Conservation (phyloP, 768 basidiomycete species). For the Pleurotus sapidus region DNA sequence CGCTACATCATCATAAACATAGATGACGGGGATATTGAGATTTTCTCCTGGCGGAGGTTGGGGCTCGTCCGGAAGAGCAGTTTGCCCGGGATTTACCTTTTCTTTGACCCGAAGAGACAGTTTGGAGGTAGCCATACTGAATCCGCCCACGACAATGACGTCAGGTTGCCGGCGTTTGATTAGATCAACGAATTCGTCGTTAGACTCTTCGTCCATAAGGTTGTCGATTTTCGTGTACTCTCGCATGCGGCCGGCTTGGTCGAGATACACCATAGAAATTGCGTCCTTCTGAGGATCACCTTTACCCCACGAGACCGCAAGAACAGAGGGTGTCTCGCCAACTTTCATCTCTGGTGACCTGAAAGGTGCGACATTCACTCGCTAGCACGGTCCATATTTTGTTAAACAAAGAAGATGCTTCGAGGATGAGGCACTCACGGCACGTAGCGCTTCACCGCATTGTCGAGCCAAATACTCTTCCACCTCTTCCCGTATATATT, state of each 20-base stretch:
- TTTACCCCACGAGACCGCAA: constrained; percentile 93
- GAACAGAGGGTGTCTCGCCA: constrained; percentile 74
- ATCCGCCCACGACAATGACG: constrained; percentile 87
- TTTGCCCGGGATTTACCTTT: constrained; percentile 31
- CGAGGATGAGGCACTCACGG: constrained; percentile 42
- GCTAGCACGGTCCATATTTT: constrained; percentile 40
- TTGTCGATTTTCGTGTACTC: constrained; percentile 90
- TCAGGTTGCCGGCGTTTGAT: constrained; percentile 81
- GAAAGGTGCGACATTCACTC: constrained; percentile 82
- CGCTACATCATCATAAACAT: constrained; percentile 88
- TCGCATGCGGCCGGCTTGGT: constrained; percentile 86
- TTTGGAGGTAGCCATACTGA: constrained; percentile 78
- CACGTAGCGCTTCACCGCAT: constrained; percentile 66
- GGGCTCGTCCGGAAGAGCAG: constrained; percentile 19
- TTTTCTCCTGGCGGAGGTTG: constrained; percentile 34
- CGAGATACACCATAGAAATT: constrained; percentile 80
- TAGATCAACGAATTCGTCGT: constrained; percentile 79
- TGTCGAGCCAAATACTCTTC: constrained; percentile 77
- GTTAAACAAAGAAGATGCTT: constrained; percentile 1
- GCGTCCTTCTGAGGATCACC: constrained; percentile 93
- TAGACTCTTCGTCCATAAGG: constrained; percentile 64
- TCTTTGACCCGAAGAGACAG: constrained; percentile 65
- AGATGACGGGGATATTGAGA: constrained; percentile 73
- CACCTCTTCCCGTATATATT: constrained; percentile 85
- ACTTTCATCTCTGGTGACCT: constrained; percentile 55